Conservation (phyloP, 2,329 filamentous ascomycete genomes). For the Diaporthe batatas region DNA sequence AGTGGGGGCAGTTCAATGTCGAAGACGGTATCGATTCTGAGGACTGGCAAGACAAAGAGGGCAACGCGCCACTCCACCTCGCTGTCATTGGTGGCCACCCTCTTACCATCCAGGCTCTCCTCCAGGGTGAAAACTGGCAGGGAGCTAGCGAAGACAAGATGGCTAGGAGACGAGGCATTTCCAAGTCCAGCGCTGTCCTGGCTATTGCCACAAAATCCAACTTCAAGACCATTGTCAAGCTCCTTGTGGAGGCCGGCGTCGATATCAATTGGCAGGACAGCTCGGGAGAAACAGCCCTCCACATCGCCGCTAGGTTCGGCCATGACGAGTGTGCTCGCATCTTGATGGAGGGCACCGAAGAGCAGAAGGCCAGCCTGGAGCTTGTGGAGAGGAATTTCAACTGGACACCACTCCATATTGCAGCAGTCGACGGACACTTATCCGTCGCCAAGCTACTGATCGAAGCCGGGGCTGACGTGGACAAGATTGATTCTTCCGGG, state of each 20-base stretch:
- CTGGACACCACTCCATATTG: constrained; percentile 96
- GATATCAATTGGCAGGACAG: constrained; percentile 95
- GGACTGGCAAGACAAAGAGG: constrained; percentile 93
- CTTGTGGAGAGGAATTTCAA: constrained; percentile 85
- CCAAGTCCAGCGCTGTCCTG: constrained; percentile 89
- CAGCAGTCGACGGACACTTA: constrained; percentile 88
- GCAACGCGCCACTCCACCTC: constrained; percentile 90
- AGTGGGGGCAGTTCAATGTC: constrained; percentile 89
- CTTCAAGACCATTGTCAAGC: constrained; percentile 84
- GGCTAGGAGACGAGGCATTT: constrained; percentile 75
- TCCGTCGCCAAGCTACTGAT: constrained; percentile 82
- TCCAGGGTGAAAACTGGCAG: constrained; percentile 84
- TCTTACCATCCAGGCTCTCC: constrained; percentile 83
- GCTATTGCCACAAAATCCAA: constrained; percentile 91
- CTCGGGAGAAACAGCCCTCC: constrained; percentile 90
- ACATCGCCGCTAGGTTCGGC: constrained; percentile 90
- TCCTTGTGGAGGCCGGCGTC: constrained; percentile 90
- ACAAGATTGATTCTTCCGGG: constrained; percentile 84
- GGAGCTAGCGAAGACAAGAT: constrained; percentile 73
- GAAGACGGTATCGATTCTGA: constrained; percentile 87
- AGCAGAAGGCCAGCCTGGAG: constrained; percentile 82
- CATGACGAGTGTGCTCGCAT: constrained; percentile 84
- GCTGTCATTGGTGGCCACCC: constrained; percentile 93
- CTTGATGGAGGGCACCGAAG: constrained; percentile 76
- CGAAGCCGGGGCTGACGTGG: constrained; percentile 81